phyloP scores from a whole-genome alignment of 1,284 basidiomycete species.

The Moesziomyces sp. region DNA sequence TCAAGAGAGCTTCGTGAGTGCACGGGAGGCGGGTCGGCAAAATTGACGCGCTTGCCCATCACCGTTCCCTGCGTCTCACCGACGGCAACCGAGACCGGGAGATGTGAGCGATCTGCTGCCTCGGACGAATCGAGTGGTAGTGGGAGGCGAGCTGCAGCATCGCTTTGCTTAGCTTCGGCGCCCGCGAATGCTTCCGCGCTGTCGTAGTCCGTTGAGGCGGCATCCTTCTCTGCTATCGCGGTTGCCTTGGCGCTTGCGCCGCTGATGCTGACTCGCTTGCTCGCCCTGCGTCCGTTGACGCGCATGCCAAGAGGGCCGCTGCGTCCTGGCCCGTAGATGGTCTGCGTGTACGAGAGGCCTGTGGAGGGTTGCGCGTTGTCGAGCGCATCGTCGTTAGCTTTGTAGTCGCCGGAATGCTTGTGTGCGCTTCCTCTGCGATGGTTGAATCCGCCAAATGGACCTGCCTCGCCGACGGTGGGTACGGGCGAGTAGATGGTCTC shows the following conservation, averaged over 20 bases:
- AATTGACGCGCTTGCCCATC: conserved; percentile 38
- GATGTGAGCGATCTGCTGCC: not conserved
- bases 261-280: conserved; percentile 41
- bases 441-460: conserved; percentile 16
- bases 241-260: conserved; percentile 15
- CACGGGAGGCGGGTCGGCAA: conserved; percentile 6
- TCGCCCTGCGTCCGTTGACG: conserved; percentile 47
- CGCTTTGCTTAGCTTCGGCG: not conserved
- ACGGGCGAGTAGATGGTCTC: conserved; percentile 50
- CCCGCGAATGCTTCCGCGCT: not conserved
- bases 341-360: conserved; percentile 52
- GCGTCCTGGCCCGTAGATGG: conserved; percentile 57
- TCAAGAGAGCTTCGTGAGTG: conserved; percentile 9
- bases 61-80: conserved; percentile 3
- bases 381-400: conserved; percentile 1
- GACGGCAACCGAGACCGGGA: too few relatives aligned
- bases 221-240: not conserved
- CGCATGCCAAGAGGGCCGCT: conserved; percentile 57
- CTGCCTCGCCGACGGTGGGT: conserved; percentile 18
- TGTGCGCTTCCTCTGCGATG: conserved; percentile 3
- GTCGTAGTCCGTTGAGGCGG: not conserved
- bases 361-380: conserved; percentile 2
- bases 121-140: not conserved
- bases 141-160: not conserved
- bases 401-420: not conserved